Percentiles rank a stretch among this genome's conserved stretches.
These are phyloP conservation scores for Acer saccharum DNA, from an alignment of 345 rosid genomes.

Conservation along the genomic window DNA sequence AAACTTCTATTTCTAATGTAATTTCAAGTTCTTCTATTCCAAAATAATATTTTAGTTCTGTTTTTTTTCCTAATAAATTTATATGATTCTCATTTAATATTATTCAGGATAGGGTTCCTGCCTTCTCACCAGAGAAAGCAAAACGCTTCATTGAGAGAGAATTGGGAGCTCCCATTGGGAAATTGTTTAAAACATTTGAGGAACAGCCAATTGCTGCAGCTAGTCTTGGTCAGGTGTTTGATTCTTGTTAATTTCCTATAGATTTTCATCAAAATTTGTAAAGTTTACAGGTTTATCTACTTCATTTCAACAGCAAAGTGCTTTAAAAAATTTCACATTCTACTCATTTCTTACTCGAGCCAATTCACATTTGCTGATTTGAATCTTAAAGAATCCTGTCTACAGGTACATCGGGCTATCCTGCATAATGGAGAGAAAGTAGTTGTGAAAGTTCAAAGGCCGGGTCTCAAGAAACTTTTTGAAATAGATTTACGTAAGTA, in stretches of 20 bases:
- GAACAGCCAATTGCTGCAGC: conserved; percentile 98
- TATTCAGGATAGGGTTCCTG: conserved; percentile 89
- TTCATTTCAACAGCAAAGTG: background rate
- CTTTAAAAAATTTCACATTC: background rate
- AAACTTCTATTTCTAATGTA: background rate
- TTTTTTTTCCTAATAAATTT: conserved; percentile 8
- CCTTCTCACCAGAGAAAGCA: conserved; percentile 88
- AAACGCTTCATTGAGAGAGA: conserved; percentile 67
- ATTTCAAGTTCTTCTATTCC: background rate
- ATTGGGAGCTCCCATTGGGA: conserved; percentile 72
- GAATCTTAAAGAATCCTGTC: conserved; percentile 25
- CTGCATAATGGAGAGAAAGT: conserved; percentile 92
- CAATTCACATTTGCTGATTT: conserved; percentile 21
- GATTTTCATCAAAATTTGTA: conserved; percentile 9
- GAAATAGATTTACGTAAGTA: conserved; percentile 88
- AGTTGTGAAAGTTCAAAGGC: conserved; percentile 92
- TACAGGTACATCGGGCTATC: conserved; percentile 88
- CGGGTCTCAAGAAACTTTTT: conserved; percentile 89
- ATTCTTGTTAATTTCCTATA: conserved; percentile 22
- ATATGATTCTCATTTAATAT: background rate
- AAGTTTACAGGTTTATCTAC: background rate
- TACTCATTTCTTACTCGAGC: background rate
- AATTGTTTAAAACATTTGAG: conserved; percentile 79
- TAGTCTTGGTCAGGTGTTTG: conserved; percentile 98
- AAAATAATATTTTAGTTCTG: background rate